phyloP scores from a whole-genome alignment of 108 stramenopile genomes.

The Cyclotella choctawhatcheeana region DNA sequence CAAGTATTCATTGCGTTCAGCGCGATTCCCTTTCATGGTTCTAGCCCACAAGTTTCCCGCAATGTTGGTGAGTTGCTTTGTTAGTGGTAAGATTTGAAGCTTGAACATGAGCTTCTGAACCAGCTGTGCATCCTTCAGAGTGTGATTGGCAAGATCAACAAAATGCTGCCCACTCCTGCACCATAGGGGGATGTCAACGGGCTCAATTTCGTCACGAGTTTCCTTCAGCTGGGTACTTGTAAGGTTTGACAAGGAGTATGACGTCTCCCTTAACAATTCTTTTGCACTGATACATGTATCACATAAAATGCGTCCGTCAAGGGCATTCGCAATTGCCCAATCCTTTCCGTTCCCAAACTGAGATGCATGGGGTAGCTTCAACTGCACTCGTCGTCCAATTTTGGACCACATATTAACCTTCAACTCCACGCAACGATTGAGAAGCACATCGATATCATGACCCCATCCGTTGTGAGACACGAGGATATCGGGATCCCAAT shows the following conservation, averaged over 20 bases:
- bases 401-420: slow-evolving; percentile 94
- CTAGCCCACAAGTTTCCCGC: slow-evolving; percentile 97
- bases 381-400: slow-evolving; percentile 90
- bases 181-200: slow-evolving; percentile 90
- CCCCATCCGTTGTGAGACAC: slow-evolving; percentile 98
- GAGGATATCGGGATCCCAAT: slow-evolving; percentile 97
- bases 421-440: slow-evolving; percentile 86
- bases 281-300: slow-evolving; percentile 96
- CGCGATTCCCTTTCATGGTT: slow-evolving; percentile 96
- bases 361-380: slow-evolving; percentile 65
- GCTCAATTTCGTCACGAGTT: slow-evolving; percentile 86
- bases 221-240: slow-evolving; percentile 85
- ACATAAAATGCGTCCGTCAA: slow-evolving; percentile 92
- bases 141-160: slow-evolving; percentile 87
- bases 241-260: slow-evolving; percentile 91
- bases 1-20: slow-evolving; percentile 98
- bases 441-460: slow-evolving; percentile 96
- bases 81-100: slow-evolving; percentile 96
- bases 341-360: slow-evolving; percentile 78
- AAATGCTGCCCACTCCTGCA: slow-evolving; percentile 75
- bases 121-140: slow-evolving; percentile 90
- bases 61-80: slow-evolving; percentile 96
- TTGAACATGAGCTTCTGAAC: slow-evolving; percentile 94
- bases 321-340: slow-evolving; percentile 77
- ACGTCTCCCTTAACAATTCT: slow-evolving; percentile 95